Percentiles rank a stretch among this genome's conserved stretches.
phyloP scores from a whole-genome alignment of 1,139 yeast genomes.

The Saccharomyces hybrid region DNA sequence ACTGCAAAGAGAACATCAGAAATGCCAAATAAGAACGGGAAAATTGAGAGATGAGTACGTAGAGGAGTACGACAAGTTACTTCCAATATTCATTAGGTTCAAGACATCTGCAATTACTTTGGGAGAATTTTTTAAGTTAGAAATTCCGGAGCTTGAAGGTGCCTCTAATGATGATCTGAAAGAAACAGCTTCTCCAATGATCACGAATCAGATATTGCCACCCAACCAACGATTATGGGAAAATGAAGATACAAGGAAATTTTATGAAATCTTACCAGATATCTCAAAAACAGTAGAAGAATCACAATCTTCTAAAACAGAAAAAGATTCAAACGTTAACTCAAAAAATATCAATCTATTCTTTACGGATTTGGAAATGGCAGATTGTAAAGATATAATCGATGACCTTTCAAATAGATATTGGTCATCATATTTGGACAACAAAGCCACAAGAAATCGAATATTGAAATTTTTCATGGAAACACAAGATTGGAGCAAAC shows the following conservation, averaged over 20 bases:
- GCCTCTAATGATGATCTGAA: constrained; percentile 19
- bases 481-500: constrained; percentile 40
- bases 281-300: constrained; percentile 19
- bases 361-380: constrained; percentile 40
- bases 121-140: constrained; percentile 37
- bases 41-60: constrained; percentile 48
- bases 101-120: constrained; percentile 40
- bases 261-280: constrained; percentile 47
- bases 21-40: constrained; percentile 61
- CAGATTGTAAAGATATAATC: constrained; percentile 42
- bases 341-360: constrained; percentile 43
- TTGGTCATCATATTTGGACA: constrained; percentile 46
- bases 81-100: constrained; percentile 41
- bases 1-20: constrained; percentile 39
- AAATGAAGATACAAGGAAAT: constrained; percentile 51
- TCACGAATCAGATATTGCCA: constrained; percentile 19
- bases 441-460: constrained; percentile 66
- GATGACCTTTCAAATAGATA: constrained; percentile 54
- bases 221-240: constrained; percentile 51
- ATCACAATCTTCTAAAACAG: constrained; percentile 1
- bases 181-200: constrained; percentile 15
- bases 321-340: constrained; percentile 6
- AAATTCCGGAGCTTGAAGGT: constrained; percentile 27
- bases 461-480: constrained; percentile 48
- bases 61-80: constrained; percentile 37